Evolutionary conservation across 108 stramenopile species (phyloP).

Genomic region (Nannochloropsis gaditana): DNA sequence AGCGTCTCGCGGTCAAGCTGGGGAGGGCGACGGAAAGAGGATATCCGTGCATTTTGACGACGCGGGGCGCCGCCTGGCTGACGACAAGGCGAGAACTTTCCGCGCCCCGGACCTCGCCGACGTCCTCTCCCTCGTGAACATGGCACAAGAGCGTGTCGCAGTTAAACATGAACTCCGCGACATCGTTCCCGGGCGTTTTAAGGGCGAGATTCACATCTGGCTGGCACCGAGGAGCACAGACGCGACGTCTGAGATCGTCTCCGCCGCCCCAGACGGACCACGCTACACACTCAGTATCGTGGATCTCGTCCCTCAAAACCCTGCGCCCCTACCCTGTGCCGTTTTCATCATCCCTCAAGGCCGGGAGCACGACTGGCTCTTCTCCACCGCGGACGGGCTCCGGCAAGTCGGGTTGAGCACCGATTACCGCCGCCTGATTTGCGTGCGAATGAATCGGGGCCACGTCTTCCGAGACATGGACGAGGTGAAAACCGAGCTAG

Average conservation of each 20-base stretch:
- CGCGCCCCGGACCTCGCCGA: background rate
- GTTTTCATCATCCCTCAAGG: conserved; percentile 48
- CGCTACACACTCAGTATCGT: conserved; percentile 12
- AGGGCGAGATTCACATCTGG: conserved; percentile 10
- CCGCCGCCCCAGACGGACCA: background rate
- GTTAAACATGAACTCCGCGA: background rate
- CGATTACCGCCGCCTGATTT: conserved; percentile 36
- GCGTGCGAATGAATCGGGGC: conserved; percentile 44
- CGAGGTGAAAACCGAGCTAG: conserved; percentile 43
- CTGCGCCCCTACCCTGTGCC: conserved; percentile 36
- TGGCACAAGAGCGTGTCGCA: conserved; percentile 16
- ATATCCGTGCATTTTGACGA: background rate
- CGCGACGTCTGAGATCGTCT: background rate
- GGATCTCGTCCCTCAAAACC: background rate
- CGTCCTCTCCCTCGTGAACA: background rate
- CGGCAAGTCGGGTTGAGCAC: conserved; percentile 20
- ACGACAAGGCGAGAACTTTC: background rate
- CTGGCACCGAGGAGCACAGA: background rate
- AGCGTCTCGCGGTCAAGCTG: background rate
- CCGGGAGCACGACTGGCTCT: conserved; percentile 46
- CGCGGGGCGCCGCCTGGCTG: background rate
- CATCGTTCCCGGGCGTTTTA: background rate
- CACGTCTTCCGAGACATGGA: conserved; percentile 35
- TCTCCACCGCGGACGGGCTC: conserved; percentile 42
- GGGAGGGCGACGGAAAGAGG: background rate